Percentiles rank a stretch among this genome's conserved stretches.
Evolutionary conservation across 345 rosid species (phyloP).

Genomic region (Aquilaria yunnanensis): DNA sequence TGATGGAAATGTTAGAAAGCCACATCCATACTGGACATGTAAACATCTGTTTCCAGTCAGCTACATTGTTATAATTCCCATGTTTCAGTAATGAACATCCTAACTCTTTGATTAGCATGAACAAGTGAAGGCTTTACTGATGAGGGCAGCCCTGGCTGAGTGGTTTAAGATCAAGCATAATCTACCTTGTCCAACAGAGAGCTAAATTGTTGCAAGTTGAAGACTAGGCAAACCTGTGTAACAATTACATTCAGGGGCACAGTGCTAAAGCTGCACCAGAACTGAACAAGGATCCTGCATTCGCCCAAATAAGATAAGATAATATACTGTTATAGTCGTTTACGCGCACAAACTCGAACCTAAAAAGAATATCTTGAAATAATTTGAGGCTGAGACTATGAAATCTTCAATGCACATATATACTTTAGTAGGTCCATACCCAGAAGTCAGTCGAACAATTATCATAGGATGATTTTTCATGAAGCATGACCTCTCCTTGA

Average conservation of each 20-base stretch:
- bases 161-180: no score
- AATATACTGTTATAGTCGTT: not conserved
- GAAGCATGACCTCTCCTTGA: conserved; percentile 78
- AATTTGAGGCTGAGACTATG: no score
- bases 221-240: conserved; percentile 57
- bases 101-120: no score
- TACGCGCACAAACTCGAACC: not conserved
- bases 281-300: conserved; percentile 78
- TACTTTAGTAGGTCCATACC: conserved; percentile 36
- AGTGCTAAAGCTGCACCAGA: conserved; percentile 95
- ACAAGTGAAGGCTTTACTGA: no score
- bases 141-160: no score
- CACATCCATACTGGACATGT: no score
- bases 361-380: not conserved
- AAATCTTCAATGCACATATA: not conserved
- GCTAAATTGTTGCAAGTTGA: not conserved
- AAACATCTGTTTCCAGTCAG: no score
- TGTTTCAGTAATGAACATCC: no score
- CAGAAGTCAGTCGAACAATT: conserved; percentile 56
- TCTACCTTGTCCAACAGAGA: conserved; percentile 1
- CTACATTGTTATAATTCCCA: no score
- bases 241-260: conserved; percentile 83
- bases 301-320: conserved; percentile 1
- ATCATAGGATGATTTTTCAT: conserved; percentile 80
- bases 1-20: not conserved